Evolutionary conservation across 257 asterid species (phyloP).

Genomic region (Nicotiana obtusifolia): DNA sequence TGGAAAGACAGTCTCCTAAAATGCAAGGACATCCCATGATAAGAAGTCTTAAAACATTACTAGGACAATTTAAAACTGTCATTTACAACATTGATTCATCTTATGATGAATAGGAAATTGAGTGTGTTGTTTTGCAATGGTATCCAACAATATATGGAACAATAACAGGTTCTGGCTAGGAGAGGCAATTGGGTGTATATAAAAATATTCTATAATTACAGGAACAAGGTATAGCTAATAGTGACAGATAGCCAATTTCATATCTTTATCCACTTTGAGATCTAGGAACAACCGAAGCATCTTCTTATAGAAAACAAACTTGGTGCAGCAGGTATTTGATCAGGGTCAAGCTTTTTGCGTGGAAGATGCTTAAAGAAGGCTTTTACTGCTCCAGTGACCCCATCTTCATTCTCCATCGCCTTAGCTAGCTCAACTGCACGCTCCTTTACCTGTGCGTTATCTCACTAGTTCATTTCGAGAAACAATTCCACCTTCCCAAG

Average conservation of each 20-base stretch:
- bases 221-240: not conserved
- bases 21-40: not conserved
- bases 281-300: slow-evolving; percentile 84
- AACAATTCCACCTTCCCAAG: not conserved
- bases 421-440: slow-evolving; percentile 75
- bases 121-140: not conserved
- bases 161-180: not conserved
- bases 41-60: not conserved
- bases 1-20: not conserved
- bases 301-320: slow-evolving; percentile 50
- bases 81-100: not conserved
- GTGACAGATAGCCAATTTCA: not conserved
- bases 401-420: slow-evolving; percentile 94
- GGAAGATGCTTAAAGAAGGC: slow-evolving; percentile 90
- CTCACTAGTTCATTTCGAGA: slow-evolving; percentile 13
- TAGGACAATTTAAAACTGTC: not conserved
- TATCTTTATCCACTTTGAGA: not conserved
- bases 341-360: slow-evolving; percentile 38
- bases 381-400: slow-evolving; percentile 87
- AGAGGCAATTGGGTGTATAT: not conserved
- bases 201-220: not conserved
- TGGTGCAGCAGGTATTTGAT: slow-evolving; percentile 41
- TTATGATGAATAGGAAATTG: not conserved
- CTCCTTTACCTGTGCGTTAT: slow-evolving; percentile 68
- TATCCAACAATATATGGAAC: not conserved